phyloP scores from a whole-genome alignment of 306 rosid genomes.

The Cajanus cajan region DNA sequence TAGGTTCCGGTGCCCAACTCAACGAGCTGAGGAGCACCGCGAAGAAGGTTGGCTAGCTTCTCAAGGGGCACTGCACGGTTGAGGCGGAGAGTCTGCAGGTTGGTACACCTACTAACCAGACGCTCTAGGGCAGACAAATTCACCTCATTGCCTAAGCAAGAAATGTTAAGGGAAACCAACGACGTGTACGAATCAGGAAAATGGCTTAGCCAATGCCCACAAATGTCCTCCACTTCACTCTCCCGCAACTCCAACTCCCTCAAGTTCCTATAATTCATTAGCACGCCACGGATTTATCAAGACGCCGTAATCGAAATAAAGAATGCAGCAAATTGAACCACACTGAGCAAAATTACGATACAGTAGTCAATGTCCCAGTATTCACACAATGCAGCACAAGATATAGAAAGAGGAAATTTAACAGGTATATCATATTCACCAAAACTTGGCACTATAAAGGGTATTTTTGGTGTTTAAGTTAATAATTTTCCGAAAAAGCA shows the following conservation, averaged over 20 bases:
- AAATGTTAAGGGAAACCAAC: constrained; percentile 81
- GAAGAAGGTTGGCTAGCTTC: constrained; percentile 59
- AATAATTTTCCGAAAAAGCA: neutral
- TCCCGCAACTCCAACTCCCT: constrained; percentile 86
- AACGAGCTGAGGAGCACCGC: constrained; percentile 68
- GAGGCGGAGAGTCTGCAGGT: constrained; percentile 79
- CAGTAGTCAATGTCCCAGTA: neutral
- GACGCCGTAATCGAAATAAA: neutral
- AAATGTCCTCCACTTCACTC: constrained; percentile 84
- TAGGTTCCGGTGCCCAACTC: constrained; percentile 85
- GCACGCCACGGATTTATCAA: constrained; percentile 8
- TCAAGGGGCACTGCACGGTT: constrained; percentile 83
- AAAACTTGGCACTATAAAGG: neutral
- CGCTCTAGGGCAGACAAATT: constrained; percentile 81
- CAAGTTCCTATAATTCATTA: constrained; percentile 68
- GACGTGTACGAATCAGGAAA: constrained; percentile 90
- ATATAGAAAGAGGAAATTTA: neutral
- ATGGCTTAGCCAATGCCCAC: constrained; percentile 93
- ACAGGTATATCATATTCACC: neutral
- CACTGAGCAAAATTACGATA: neutral
- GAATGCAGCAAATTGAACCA: neutral
- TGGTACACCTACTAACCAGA: constrained; percentile 75
- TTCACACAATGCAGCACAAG: neutral
- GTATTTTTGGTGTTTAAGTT: no score
- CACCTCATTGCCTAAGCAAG: constrained; percentile 80